Evolutionary conservation across 345 rosid species (phyloP).

Genomic region (Limnanthes douglasii): DNA sequence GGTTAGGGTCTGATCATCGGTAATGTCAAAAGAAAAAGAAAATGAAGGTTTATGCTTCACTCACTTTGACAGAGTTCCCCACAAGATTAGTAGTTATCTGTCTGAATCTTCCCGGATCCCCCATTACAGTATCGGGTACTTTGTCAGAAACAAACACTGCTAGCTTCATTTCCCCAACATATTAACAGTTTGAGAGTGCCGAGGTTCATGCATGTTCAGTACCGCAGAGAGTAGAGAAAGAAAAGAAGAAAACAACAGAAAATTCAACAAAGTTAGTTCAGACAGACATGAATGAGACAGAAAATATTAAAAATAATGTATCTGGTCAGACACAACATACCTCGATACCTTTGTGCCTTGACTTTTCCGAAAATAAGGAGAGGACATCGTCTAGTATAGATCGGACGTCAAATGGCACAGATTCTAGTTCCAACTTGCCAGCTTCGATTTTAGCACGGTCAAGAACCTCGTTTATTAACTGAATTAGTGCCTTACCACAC

Average conservation of each 20-base stretch:
- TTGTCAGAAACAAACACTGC: slow-evolving; percentile 80
- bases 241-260: not conserved
- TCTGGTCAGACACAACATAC: slow-evolving; percentile 18
- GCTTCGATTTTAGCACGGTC: slow-evolving; percentile 99
- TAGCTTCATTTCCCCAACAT: slow-evolving; percentile 47
- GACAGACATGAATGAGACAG: not conserved
- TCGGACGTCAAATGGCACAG: slow-evolving; percentile 65
- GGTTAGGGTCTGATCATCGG: no score
- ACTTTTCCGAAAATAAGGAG: slow-evolving; percentile 89
- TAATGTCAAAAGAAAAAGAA: not conserved
- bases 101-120: slow-evolving; percentile 96
- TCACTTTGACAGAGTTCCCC: slow-evolving; percentile 93
- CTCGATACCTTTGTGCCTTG: slow-evolving; percentile 83
- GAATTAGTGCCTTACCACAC: slow-evolving; percentile 91
- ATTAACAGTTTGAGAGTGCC: no score
- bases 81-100: slow-evolving; percentile 93
- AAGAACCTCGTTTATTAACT: slow-evolving; percentile 90
- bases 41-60: slow-evolving; percentile 9
- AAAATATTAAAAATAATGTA: not conserved
- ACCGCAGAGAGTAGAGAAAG: slow-evolving; percentile 1
- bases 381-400: slow-evolving; percentile 92
- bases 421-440: slow-evolving; percentile 77
- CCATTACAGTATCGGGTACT: slow-evolving; percentile 74
- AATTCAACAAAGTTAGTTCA: slow-evolving; percentile 7
- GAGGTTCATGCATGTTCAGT: slow-evolving; percentile 4